Conservation (phyloP, 1,284 basidiomycete genomes). For the Ganoderma lucidum region DNA sequence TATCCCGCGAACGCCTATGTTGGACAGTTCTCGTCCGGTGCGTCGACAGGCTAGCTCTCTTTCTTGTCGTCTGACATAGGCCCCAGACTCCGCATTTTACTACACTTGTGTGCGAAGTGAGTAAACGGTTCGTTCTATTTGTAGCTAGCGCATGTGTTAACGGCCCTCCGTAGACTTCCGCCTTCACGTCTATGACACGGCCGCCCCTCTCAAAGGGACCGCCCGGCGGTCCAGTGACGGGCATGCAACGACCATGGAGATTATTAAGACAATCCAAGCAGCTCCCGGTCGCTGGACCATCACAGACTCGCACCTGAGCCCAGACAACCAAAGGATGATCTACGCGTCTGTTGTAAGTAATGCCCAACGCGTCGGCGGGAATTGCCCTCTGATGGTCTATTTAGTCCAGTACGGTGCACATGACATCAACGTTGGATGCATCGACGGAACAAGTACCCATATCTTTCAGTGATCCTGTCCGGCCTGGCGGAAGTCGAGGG, state of each 20-base stretch:
- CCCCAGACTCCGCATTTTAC: conserved; percentile 78
- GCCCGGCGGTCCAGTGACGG: conserved; percentile 43
- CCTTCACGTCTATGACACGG: conserved; percentile 89
- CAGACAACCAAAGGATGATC: conserved; percentile 93
- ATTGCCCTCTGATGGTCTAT: not conserved
- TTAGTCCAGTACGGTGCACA: conserved; percentile 79
- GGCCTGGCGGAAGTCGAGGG: conserved; percentile 43
- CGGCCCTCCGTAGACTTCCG: conserved; percentile 70
- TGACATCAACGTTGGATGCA: conserved; percentile 84
- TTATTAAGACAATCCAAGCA: conserved; percentile 84
- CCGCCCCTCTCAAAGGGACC: conserved; percentile 46
- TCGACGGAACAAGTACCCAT: conserved; percentile 78
- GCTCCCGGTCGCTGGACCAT: conserved; percentile 87
- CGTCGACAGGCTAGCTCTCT: conserved; percentile 39
- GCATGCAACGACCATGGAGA: conserved; percentile 74
- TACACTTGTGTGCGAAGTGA: conserved; percentile 85
- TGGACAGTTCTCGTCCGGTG: conserved; percentile 89
- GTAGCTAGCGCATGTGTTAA: conserved; percentile 10
- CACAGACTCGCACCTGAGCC: conserved; percentile 93
- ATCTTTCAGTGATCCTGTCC: conserved; percentile 64
- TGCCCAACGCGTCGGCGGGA: not conserved
- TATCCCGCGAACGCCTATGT: conserved; percentile 90
- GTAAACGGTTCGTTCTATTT: conserved; percentile 13
- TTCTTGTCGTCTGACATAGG: conserved; percentile 21
- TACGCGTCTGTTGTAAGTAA: conserved; percentile 84